Evolutionary conservation across 2,329 filamentous ascomycete genomes (phyloP).

Genomic region (Septoria linicola): DNA sequence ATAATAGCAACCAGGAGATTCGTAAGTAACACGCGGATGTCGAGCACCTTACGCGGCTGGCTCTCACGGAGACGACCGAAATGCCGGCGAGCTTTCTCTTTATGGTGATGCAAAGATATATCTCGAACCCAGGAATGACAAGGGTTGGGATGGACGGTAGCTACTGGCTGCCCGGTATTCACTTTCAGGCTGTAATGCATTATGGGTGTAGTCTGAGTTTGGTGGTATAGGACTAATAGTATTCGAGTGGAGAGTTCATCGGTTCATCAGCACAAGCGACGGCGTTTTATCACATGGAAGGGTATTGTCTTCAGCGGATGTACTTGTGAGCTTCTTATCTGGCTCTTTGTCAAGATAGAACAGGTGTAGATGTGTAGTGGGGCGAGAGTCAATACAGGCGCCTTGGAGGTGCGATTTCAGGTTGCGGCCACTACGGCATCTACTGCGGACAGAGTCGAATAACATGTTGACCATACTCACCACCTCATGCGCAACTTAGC

Average conservation of each 20-base stretch:
- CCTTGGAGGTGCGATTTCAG: constrained; percentile 2
- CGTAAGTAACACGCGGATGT: no score
- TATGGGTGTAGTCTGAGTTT: constrained; percentile 3
- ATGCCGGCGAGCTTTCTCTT: neutral
- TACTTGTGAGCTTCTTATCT: constrained; percentile 10
- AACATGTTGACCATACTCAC: no score
- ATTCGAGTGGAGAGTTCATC: constrained; percentile 7
- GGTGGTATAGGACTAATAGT: constrained; percentile 7
- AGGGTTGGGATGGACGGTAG: neutral
- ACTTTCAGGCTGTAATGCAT: constrained; percentile 4
- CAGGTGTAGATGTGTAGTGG: constrained; percentile 5
- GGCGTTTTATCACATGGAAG: constrained; percentile 1
- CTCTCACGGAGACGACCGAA: no score
- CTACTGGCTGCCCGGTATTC: neutral
- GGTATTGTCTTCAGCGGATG: constrained; percentile 6
- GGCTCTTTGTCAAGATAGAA: constrained; percentile 8
- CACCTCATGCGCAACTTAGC: no score
- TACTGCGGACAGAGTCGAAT: no score
- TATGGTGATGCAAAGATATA: neutral
- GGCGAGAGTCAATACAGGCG: constrained; percentile 6
- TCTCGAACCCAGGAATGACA: neutral
- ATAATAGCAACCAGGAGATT: neutral
- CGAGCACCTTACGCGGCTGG: no score
- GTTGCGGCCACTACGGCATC: no score
- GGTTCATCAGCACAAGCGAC: constrained; percentile 15